phyloP scores from a whole-genome alignment of 306 rosid species.

The Medicago lupulina region DNA sequence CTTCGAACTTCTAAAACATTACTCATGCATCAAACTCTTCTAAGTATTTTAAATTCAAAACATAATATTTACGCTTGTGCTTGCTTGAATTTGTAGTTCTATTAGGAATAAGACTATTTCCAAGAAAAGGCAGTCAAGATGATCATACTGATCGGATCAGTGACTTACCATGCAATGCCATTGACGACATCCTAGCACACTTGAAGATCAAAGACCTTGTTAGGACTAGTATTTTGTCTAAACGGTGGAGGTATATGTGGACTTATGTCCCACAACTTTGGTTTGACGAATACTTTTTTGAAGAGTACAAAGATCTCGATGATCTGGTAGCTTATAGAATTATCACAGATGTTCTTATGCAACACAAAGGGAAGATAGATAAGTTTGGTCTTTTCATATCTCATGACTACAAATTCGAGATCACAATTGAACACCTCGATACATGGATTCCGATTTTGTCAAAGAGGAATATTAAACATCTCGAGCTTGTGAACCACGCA shows the following conservation, averaged over 20 bases:
- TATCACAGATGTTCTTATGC: background rate
- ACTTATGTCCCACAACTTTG: background rate
- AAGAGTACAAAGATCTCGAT: accelerated
- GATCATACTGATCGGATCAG: constrained; percentile 22
- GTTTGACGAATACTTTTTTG: background rate
- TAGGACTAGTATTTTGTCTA: constrained; percentile 35
- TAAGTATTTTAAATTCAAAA: background rate
- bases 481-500: background rate
- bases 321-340: background rate
- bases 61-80: background rate
- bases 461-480: background rate
- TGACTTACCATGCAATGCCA: constrained; percentile 29
- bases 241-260: constrained; percentile 44
- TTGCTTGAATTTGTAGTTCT: background rate
- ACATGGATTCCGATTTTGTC: background rate
- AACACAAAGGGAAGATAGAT: background rate
- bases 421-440: background rate
- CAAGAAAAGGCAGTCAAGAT: background rate
- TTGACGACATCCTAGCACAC: background rate
- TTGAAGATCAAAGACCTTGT: constrained; percentile 2
- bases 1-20: no score
- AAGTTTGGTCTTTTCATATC: background rate
- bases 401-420: background rate
- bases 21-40: background rate
- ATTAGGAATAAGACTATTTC: background rate